Conservation (phyloP, 179 eudicot genomes). For the Silene vulgaris region DNA sequence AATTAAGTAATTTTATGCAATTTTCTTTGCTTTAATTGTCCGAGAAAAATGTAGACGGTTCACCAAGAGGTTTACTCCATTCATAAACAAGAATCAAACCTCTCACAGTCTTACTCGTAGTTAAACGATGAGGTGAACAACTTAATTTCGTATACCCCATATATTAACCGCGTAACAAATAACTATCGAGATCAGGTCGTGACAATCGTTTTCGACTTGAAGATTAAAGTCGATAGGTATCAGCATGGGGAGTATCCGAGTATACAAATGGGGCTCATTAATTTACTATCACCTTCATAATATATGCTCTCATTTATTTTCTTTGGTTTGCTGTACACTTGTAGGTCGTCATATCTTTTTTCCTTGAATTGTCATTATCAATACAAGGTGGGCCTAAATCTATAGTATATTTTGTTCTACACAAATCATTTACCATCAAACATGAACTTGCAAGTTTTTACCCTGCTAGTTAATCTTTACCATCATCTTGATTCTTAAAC, state of each 20-base stretch:
- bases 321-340: conserved; percentile 22
- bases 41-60: too few species aligned
- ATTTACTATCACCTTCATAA: background rate
- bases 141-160: too few species aligned
- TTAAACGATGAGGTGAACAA: too few species aligned
- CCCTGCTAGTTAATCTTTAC: conserved; percentile 7
- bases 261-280: background rate
- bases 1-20: too few species aligned
- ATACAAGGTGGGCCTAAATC: conserved; percentile 22
- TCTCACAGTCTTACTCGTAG: too few species aligned
- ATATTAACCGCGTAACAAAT: too few species aligned
- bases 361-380: conserved; percentile 29
- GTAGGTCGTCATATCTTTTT: conserved; percentile 13
- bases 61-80: too few species aligned
- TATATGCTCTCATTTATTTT: background rate
- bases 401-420: background rate
- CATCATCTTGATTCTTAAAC: too few species aligned
- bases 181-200: background rate
- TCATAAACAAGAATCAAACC: too few species aligned
- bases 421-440: conserved; percentile 15
- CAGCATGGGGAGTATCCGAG: background rate
- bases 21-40: too few species aligned
- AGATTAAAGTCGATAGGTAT: background rate
- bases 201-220: background rate
- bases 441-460: background rate